Conservation (phyloP, 2,329 filamentous ascomycete genomes). For the Phialophora chinensis region DNA sequence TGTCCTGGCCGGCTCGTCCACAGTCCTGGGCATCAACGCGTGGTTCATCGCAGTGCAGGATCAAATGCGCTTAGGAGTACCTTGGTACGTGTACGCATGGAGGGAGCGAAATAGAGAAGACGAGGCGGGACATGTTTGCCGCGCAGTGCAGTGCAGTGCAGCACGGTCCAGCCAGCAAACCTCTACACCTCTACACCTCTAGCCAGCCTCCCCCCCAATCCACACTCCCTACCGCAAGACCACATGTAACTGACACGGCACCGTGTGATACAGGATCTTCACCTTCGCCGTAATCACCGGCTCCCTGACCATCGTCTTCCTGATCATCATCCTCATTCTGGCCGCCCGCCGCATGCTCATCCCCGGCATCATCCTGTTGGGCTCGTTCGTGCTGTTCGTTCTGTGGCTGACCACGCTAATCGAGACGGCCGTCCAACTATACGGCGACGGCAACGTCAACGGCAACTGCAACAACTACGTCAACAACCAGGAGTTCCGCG, state of each 20-base stretch:
- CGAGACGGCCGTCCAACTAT: conserved; percentile 67
- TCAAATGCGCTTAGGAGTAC: conserved; percentile 60
- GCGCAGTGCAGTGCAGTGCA: background rate
- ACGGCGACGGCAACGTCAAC: conserved; percentile 63
- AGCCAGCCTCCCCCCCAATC: background rate
- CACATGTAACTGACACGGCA: conserved; percentile 1
- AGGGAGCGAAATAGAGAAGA: background rate
- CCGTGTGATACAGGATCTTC: conserved; percentile 60
- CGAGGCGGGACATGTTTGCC: background rate
- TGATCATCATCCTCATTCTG: conserved; percentile 63
- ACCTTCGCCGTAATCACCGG: conserved; percentile 67
- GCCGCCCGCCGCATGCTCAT: conserved; percentile 62
- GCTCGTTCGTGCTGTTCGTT: conserved; percentile 66
- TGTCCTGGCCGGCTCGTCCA: conserved; percentile 63
- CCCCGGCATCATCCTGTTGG: conserved; percentile 64
- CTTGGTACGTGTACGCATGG: conserved; percentile 58
- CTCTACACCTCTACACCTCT: conserved; percentile 5
- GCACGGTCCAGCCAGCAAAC: background rate
- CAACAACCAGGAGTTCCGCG: conserved; percentile 52
- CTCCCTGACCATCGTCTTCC: conserved; percentile 63
- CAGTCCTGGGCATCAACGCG: conserved; percentile 65
- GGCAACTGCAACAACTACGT: conserved; percentile 65
- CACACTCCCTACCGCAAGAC: background rate
- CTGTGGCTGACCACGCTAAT: conserved; percentile 68
- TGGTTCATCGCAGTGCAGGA: conserved; percentile 66